Evolutionary conservation across 345 rosid genomes (phyloP), one percentile per base, ranked within the genome.

Genomic region (Angophora floribunda): DNA sequence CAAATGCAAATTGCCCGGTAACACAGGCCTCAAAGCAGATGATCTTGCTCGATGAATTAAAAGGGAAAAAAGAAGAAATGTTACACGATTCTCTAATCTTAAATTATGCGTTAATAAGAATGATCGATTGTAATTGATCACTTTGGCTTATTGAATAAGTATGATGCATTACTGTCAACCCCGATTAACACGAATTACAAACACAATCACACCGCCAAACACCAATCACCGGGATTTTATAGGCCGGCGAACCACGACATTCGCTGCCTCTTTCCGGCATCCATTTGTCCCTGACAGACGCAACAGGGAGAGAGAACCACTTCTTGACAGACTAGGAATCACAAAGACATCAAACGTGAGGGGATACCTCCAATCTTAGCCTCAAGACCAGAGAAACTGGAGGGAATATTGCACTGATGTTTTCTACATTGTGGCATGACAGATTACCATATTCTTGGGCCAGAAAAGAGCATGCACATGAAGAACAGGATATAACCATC

Each of bases 51-150:
- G 45, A 17, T 75, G 47, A 36, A 36, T 75, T 75, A 9, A 75
- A 36, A 19, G 2, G 22, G 26, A 17, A 32, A 70, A 75, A 36
- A n/a, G n/a, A 17, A 75, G 7, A 19, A 9, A 36, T 36, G 2
- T 5, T 4, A 3, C 36, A 41, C 4, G 0, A 75, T 75, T 75
- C 0, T 19, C 0, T 0, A 9, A 1, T 9, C 7, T 36, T 36
- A 75, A 19, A 44, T 36, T 36, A 9, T 1, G 19, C 0, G 1
- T 19, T 21, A 36, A 41, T 36, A 10, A 19, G 26, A 5, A 44
- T 9, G 2, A 32, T 9, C 2, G 1, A 2, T 17, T 36, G 41
- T 36, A 36, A 36, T 67, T 7, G 32, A 15, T 67, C 19, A 67
- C 79, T 32, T 36, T 30, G 6, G 1, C 44, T 32, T 32, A 65